Evolutionary conservation across 768 basidiomycete genomes (phyloP).

Genomic region (Xerocomus brunneocitrinus): DNA sequence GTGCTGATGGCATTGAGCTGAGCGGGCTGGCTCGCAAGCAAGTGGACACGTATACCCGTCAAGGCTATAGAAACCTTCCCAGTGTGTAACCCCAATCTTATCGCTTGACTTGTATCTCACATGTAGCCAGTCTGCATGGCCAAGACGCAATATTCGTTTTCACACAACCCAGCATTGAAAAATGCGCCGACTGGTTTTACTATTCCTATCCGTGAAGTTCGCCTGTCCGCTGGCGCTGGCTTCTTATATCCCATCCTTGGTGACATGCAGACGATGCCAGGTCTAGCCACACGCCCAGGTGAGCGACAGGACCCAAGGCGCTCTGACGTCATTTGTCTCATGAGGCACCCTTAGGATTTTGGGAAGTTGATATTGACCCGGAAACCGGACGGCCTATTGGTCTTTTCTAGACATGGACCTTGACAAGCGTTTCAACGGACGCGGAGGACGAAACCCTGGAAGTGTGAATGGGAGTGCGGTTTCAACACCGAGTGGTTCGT

Average conservation of each 20-base stretch:
- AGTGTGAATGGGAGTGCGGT: conserved; percentile 21
- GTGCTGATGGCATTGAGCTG: conserved; percentile 85
- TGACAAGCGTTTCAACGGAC: conserved; percentile 18
- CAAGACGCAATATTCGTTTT: conserved; percentile 97
- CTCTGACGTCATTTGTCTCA: conserved; percentile 9
- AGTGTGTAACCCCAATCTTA: conserved; percentile 45
- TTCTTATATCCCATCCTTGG: conserved; percentile 95
- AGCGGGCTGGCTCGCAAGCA: conserved; percentile 82
- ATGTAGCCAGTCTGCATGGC: conserved; percentile 79
- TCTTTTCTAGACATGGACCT: conserved; percentile 55
- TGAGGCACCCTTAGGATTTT: conserved; percentile 57
- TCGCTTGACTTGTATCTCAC: conserved; percentile 8
- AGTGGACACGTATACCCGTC: conserved; percentile 85
- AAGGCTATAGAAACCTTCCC: conserved; percentile 76
- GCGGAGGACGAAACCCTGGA: conserved; percentile 1
- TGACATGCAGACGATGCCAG: conserved; percentile 99
- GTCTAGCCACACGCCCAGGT: conserved; percentile 89
- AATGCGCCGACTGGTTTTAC: conserved; percentile 91
- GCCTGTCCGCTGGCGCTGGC: conserved; percentile 88
- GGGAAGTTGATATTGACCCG: conserved; percentile 82
- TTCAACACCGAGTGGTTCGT: conserved; percentile 37
- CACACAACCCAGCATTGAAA: conserved; percentile 88
- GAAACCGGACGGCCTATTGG: conserved; percentile 81
- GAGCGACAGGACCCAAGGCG: conserved; percentile 10
- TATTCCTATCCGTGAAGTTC: conserved; percentile 83